Conservation (phyloP, 805 yeast species). For the Starmerella davenportii region DNA sequence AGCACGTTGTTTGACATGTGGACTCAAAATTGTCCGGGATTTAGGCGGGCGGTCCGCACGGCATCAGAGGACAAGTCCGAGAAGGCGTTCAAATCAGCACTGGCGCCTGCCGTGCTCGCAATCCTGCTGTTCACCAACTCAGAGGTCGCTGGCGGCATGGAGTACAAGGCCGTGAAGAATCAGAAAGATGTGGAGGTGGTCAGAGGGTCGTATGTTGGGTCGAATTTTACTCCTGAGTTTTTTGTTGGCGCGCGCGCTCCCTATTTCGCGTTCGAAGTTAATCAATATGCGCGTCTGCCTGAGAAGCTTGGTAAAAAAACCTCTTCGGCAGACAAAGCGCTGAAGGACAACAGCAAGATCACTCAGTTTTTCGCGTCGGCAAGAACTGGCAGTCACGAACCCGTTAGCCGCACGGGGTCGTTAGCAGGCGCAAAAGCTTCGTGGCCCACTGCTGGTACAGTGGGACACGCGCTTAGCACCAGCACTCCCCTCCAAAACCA, state of each 20-base stretch:
- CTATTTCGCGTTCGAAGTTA: neutral
- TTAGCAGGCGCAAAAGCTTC: too few relatives aligned
- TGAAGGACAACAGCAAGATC: neutral
- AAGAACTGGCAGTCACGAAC: neutral
- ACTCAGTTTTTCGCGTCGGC: neutral
- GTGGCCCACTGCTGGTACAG: too few relatives aligned
- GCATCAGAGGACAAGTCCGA: neutral
- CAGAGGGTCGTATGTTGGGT: neutral
- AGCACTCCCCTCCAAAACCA: too few relatives aligned
- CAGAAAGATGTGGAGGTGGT: slow-evolving; percentile 1
- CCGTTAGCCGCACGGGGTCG: too few relatives aligned
- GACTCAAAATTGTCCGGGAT: slow-evolving; percentile 1
- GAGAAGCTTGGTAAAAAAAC: neutral
- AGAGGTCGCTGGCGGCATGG: neutral
- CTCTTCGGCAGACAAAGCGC: neutral
- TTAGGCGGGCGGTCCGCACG: neutral
- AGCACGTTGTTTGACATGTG: neutral
- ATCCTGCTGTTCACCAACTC: neutral
- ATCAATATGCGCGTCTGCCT: neutral
- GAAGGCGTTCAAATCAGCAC: neutral
- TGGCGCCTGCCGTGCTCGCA: neutral
- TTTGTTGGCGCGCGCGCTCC: slow-evolving; percentile 1
- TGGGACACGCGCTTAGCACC: too few relatives aligned
- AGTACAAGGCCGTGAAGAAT: slow-evolving; percentile 1
- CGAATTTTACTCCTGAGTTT: neutral